Conservation (phyloP, 306 rosid species). For the apple (Malus domestica) region ASM211411v1 NC_041795.1:24253501-24254000, state of each 20-base stretch:
- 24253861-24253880: neutral
- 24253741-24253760: slow-evolving; percentile 34
- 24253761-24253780: slow-evolving; percentile 78
- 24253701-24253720: slow-evolving; percentile 50
- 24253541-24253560: slow-evolving; percentile 17
- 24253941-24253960: too few relatives aligned
- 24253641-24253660: neutral
- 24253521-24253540: slow-evolving; percentile 11
- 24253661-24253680: slow-evolving; percentile 36
- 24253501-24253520: slow-evolving; percentile 33
- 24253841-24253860: neutral
- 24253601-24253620: neutral
- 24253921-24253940: too few relatives aligned
- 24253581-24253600: slow-evolving; percentile 6
- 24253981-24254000: too few relatives aligned
- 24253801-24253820: slow-evolving; percentile 61
- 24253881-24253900: too few relatives aligned
- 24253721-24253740: slow-evolving; percentile 38
- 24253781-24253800: slow-evolving; percentile 71
- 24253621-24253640: slow-evolving; percentile 1
- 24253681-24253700: slow-evolving; percentile 58
- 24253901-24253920: too few relatives aligned
- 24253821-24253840: neutral
- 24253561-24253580: slow-evolving; percentile 21
- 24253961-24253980: too few relatives aligned